Evolutionary conservation across 177 flowering plant genomes (phyloP).

Genomic region (Telopea speciosissima): DNA sequence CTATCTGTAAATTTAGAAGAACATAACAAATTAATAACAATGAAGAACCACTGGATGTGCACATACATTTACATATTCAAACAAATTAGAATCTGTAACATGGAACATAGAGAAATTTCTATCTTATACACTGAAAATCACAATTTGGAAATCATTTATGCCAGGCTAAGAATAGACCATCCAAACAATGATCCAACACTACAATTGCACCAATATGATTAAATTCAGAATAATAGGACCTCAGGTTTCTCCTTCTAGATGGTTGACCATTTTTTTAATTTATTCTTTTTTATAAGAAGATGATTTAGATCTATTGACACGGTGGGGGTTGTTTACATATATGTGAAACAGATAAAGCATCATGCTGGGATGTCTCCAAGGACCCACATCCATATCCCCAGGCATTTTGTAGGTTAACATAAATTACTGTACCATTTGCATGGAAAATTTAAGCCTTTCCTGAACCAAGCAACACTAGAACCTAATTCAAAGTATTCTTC

Average conservation of each 20-base stretch:
- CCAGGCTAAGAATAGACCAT: background rate
- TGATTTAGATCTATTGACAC: too few relatives aligned
- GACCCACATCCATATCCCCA: background rate
- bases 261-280: background rate
- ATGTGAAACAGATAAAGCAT: background rate
- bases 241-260: background rate
- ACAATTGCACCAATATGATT: background rate
- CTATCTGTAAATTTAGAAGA: slow-evolving; percentile 56
- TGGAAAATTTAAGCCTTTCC: background rate
- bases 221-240: background rate
- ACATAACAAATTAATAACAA: slow-evolving; percentile 1
- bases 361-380: background rate
- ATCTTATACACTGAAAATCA: background rate
- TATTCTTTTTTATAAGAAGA: background rate
- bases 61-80: background rate
- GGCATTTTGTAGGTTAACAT: background rate
- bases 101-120: background rate
- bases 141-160: background rate
- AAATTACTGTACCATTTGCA: background rate
- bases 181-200: background rate
- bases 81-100: background rate
- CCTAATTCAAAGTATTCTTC: background rate
- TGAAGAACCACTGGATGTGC: background rate
- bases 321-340: background rate
- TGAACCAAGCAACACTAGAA: background rate